These are phyloP conservation scores for Corchorus capsularis DNA, from an alignment of 345 rosid genomes.

Conservation along the genomic window DNA sequence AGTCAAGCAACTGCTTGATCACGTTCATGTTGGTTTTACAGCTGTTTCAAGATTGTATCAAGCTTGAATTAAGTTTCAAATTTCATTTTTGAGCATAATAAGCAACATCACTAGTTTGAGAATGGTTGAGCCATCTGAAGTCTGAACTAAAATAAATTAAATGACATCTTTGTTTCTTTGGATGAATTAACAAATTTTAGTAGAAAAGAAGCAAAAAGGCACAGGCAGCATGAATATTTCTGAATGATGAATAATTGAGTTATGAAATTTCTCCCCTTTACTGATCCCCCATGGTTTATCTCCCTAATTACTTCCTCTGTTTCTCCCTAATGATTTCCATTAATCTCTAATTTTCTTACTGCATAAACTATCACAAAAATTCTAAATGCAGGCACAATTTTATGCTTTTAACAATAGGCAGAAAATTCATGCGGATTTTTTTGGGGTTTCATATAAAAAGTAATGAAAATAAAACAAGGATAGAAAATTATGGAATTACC, in stretches of 20 bases:
- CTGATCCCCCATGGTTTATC: background rate
- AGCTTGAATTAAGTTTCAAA: background rate
- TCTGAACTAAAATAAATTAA: no score
- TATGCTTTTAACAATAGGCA: background rate
- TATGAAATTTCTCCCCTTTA: background rate
- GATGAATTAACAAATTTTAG: no score
- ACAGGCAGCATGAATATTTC: background rate
- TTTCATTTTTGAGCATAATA: background rate
- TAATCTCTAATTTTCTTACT: background rate
- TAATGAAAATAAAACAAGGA: background rate
- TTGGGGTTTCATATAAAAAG: no score
- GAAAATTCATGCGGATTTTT: no score
- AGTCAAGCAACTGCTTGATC: background rate
- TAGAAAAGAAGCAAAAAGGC: constrained; percentile 1
- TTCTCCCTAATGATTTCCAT: background rate
- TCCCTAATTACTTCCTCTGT: background rate
- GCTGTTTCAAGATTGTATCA: background rate
- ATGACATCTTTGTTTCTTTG: background rate
- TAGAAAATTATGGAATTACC: constrained; percentile 23
- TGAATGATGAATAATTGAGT: background rate
- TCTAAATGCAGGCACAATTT: background rate
- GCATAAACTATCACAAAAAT: background rate
- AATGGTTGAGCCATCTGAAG: no score
- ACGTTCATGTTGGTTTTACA: background rate
- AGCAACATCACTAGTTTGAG: constrained; percentile 3